Base-by-base conservation (phyloP, 1,139 yeast genomes). In the Geotrichum bryndzae region DNA sequence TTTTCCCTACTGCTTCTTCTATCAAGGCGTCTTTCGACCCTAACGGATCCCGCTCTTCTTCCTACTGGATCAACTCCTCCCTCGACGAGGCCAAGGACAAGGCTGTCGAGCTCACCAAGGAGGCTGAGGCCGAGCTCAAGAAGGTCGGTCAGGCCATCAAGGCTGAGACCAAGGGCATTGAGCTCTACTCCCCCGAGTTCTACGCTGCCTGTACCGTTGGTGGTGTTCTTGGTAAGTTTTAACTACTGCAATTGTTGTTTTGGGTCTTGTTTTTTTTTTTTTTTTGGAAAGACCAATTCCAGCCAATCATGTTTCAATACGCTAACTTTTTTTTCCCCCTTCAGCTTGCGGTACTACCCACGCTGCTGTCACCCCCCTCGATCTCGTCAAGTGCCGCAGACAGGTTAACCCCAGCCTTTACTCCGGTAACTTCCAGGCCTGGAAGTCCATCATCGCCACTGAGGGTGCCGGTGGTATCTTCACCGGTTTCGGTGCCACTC, bases 331-430 rank as follows among this genome's bases (percentile, higher is more conserved):
- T 38, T 35, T 53, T 25, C 25, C 22, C 25, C 25, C 27, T 15
- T 58, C 75, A 63, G 97, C 98, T 2, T 92, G 98, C 80, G 97
- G 97, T 46, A 96, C 97, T 45, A 92, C 98, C 15, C 98, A 92
- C 77, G 86, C 96, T 1, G 83, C 89, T 1, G 95, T 92, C 45
- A 89, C 97, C 6, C 98, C 98, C 3, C 81, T 92, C 66, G 98
- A 92, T 77, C 80, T 92, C 66, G 96, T 92, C 73, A 92, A 92
- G 78, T 88, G 96, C 78, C 87, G 97, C 73, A 81, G 95, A 69
- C 97, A 92, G 77, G 97, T 91, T 54, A 83, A 89, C 74, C 76
- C 95, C 1, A 63, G 78, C 4, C 77, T 91, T 41, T 91, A 91
- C 78, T 81, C 79, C 68, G 85, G 94, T 65, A 90, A 89, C 73